Base-by-base conservation (phyloP, 352 stramenopile species). In the Phytophthora fragariaefolia region DNA sequence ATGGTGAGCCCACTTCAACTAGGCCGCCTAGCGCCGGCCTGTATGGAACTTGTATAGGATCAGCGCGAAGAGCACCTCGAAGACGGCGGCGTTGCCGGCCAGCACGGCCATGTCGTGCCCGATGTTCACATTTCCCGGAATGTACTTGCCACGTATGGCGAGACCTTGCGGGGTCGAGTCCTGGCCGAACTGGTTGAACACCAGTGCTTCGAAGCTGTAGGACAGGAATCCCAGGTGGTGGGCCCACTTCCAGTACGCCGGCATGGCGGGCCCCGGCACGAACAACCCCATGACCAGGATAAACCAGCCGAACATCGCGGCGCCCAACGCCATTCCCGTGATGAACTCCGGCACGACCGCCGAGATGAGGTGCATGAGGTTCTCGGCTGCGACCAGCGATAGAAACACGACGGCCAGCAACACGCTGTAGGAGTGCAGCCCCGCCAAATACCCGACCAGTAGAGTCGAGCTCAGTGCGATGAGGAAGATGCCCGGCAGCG, bases 271-370 rank as follows among this genome's bases (percentile, higher is more conserved):
- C 24, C 48, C 62, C 6, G 80, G 73, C 30, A 91, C 75, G 63
- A 95, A 86, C 50, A 95, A 84, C 9, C 87, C 89, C 60, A 92
- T 83, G 45, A 82, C 87, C n/a, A 93, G 73, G 72, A 92, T 93
- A 27, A 93, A 91, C 58, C 93, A 87, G 18, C 87, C 89, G 46
- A 91, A 93, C 24, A 91, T 52, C 7, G 85, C 83, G 12, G 83
- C 87, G 2, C 73, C 83, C 40, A 93, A 66, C 8, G 85, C 87
- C 28, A 95, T 93, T 27, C 86, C 88, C 28, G 88, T 87, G 60
- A 96, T 91, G 62, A 91, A 90, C 40, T 95, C 77, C 26, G 88
- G 85, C 27, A 87, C 82, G 22, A 79, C 48, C 7, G 84, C 82
- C 10, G 77, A 81, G 17, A 96, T 73, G 1, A 93, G 73, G 63